A percentile compares a stretch with the other conserved stretches of the same genome.
phyloP scores from a whole-genome alignment of 306 rosid species.

The Sindora glabra region DNA sequence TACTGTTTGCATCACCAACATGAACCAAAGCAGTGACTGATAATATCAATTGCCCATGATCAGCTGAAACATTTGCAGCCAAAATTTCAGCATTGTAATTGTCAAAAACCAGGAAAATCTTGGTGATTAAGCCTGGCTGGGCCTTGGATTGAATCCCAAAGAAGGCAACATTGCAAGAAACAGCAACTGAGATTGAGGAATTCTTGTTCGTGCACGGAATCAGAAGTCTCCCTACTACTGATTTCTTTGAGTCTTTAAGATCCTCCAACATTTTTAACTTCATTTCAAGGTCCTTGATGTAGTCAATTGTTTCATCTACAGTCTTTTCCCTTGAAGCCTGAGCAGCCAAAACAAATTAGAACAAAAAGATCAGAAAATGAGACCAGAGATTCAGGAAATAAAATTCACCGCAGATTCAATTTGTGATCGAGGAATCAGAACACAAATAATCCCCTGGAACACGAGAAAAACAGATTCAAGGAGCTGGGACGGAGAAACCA shows the following conservation, averaged over 20 bases:
- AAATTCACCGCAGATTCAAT: neutral
- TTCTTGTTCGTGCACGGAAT: neutral
- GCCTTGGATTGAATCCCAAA: conserved; percentile 30
- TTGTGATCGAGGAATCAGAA: no score
- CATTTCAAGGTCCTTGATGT: conserved; percentile 33
- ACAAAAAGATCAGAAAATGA: neutral
- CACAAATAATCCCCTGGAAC: no score
- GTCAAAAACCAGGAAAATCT: conserved; percentile 20
- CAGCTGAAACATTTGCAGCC: conserved; percentile 29
- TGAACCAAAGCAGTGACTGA: conserved; percentile 19
- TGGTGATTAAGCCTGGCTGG: conserved; percentile 10
- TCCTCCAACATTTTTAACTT: conserved; percentile 29
- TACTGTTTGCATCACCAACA: neutral
- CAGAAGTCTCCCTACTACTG: neutral
- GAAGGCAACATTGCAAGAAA: conserved; percentile 23
- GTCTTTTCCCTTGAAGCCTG: conserved; percentile 33
- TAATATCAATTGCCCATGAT: conserved; percentile 18
- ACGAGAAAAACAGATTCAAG: no score
- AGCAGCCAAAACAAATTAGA: neutral
- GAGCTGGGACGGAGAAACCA: neutral
- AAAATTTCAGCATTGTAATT: conserved; percentile 22
- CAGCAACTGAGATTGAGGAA: conserved; percentile 15
- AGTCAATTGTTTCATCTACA: conserved; percentile 14
- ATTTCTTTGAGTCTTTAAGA: conserved; percentile 20
- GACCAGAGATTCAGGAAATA: no score